A percentile compares a stretch with the other conserved stretches of the same genome.
Evolutionary conservation across 352 stramenopile genomes (phyloP).

Genomic region (Pythium grandisporangium): DNA sequence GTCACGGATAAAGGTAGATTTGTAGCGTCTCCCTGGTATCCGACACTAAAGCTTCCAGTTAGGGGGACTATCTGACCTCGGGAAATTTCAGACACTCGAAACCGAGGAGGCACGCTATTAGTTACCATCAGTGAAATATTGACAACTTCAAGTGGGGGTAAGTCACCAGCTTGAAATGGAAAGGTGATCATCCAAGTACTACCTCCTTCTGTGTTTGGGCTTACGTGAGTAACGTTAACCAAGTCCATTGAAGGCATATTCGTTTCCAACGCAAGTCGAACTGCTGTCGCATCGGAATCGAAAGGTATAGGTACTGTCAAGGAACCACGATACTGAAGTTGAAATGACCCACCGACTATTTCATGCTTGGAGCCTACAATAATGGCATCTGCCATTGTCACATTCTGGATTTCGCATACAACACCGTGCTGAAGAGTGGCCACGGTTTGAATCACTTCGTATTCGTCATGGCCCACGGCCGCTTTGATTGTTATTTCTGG

Average conservation of each 20-base stretch:
- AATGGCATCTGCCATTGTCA: slow-evolving; percentile 8
- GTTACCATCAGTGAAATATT: slow-evolving; percentile 1
- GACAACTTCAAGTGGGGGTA: slow-evolving; percentile 5
- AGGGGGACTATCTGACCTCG: slow-evolving; percentile 4
- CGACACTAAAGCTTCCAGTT: slow-evolving; percentile 8
- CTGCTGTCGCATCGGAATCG: slow-evolving; percentile 1
- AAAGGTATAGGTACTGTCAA: slow-evolving; percentile 4
- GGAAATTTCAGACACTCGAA: slow-evolving; percentile 2
- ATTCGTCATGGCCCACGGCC: too few relatives aligned
- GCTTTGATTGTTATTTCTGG: too few relatives aligned
- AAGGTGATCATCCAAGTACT: slow-evolving; percentile 26
- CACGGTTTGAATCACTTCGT: slow-evolving; percentile 3
- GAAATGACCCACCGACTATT: slow-evolving; percentile 9
- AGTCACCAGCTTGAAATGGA: slow-evolving; percentile 17
- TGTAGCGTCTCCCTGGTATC: slow-evolving; percentile 5
- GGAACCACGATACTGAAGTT: slow-evolving; percentile 4
- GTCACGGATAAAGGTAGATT: slow-evolving; percentile 5
- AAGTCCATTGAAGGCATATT: slow-evolving; percentile 9
- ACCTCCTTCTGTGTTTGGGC: slow-evolving; percentile 12
- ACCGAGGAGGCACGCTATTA: neutral
- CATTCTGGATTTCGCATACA: slow-evolving; percentile 13
- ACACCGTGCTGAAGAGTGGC: slow-evolving; percentile 11
- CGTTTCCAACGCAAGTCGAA: slow-evolving; percentile 8
- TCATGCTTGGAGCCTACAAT: too few relatives aligned
- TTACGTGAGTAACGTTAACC: slow-evolving; percentile 17